Percentiles rank a stretch among this genome's conserved stretches.
Conservation (phyloP, 1,284 basidiomycete species). For the Schizopora paradoxa region DNA sequence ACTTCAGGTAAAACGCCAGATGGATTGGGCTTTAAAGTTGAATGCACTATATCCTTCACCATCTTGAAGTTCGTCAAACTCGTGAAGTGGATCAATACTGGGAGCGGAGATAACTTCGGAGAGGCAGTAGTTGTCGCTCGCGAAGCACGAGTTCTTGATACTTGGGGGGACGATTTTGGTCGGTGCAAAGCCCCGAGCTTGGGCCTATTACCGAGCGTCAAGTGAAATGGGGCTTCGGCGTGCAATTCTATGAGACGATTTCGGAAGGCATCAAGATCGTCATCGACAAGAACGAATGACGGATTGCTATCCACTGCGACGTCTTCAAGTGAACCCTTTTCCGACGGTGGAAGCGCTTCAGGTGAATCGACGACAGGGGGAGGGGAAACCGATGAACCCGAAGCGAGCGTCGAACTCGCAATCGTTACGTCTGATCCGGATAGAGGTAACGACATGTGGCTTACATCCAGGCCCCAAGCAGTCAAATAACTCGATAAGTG, state of each 20-base stretch:
- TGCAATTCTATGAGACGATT: slow-evolving; percentile 63
- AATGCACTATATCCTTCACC: slow-evolving; percentile 81
- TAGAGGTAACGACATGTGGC: slow-evolving; percentile 63
- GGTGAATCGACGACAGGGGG: slow-evolving; percentile 15
- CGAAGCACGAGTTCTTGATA: slow-evolving; percentile 51
- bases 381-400: slow-evolving; percentile 13
- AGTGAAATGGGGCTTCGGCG: slow-evolving; percentile 45
- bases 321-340: slow-evolving; percentile 9
- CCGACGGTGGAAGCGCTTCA: slow-evolving; percentile 12
- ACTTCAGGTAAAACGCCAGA: slow-evolving; percentile 62
- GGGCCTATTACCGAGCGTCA: slow-evolving; percentile 61
- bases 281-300: slow-evolving; percentile 84
- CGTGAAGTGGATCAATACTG: slow-evolving; percentile 85
- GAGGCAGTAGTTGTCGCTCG: slow-evolving; percentile 24
- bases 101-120: slow-evolving; percentile 30
- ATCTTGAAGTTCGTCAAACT: slow-evolving; percentile 83
- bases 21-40: slow-evolving; percentile 43
- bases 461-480: slow-evolving; percentile 92
- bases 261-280: slow-evolving; percentile 73
- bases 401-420: slow-evolving; percentile 17
- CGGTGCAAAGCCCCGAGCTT: slow-evolving; percentile 63
- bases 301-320: slow-evolving; percentile 15
- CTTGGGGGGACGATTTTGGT: slow-evolving; percentile 72
- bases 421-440: slow-evolving; percentile 39
- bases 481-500: slow-evolving; percentile 88